Conservation (phyloP, 352 stramenopile genomes). For the Globisporangium middletonii region DNA sequence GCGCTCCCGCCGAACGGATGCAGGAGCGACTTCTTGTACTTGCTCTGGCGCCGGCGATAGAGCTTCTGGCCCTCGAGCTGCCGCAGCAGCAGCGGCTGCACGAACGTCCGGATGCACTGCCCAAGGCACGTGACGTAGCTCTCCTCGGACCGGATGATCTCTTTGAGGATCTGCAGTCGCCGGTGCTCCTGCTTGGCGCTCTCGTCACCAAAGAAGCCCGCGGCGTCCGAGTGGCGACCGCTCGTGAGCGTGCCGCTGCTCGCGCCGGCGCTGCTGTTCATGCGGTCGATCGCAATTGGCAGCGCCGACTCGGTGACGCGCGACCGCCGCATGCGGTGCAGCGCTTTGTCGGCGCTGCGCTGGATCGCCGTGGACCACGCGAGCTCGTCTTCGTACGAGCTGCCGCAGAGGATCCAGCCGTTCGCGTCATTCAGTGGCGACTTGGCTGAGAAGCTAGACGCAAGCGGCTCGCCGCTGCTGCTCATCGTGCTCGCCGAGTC, state of each 20-base stretch:
- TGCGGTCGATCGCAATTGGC: slow-evolving; percentile 33
- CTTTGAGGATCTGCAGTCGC: slow-evolving; percentile 71
- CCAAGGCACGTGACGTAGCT: slow-evolving; percentile 77
- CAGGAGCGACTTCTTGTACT: slow-evolving; percentile 54
- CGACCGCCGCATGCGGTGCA: slow-evolving; percentile 52
- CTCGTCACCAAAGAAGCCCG: slow-evolving; percentile 36
- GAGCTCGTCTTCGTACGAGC: slow-evolving; percentile 53
- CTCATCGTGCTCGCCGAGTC: slow-evolving; percentile 19
- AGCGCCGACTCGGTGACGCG: slow-evolving; percentile 46
- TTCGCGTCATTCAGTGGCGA: slow-evolving; percentile 16
- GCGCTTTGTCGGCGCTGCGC: slow-evolving; percentile 57
- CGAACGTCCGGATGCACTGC: slow-evolving; percentile 81
- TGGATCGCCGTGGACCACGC: slow-evolving; percentile 65
- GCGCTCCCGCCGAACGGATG: slow-evolving; percentile 40
- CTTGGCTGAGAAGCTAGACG: slow-evolving; percentile 9
- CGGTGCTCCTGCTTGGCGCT: slow-evolving; percentile 51
- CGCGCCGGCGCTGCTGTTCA: slow-evolving; percentile 3
- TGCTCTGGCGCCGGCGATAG: slow-evolving; percentile 50
- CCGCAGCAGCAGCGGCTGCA: slow-evolving; percentile 70
- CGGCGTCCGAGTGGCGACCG: slow-evolving; percentile 17
- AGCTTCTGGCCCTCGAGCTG: slow-evolving; percentile 79
- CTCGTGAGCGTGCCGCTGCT: slow-evolving; percentile 27
- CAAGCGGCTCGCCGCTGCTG: slow-evolving; percentile 17
- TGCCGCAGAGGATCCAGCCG: slow-evolving; percentile 73
- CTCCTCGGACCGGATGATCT: slow-evolving; percentile 80